A percentile compares a stretch with the other conserved stretches of the same genome.
These are phyloP conservation scores for Cercospora sp. DNA, from an alignment of 2,329 filamentous ascomycete species.

Conservation along the genomic window DNA sequence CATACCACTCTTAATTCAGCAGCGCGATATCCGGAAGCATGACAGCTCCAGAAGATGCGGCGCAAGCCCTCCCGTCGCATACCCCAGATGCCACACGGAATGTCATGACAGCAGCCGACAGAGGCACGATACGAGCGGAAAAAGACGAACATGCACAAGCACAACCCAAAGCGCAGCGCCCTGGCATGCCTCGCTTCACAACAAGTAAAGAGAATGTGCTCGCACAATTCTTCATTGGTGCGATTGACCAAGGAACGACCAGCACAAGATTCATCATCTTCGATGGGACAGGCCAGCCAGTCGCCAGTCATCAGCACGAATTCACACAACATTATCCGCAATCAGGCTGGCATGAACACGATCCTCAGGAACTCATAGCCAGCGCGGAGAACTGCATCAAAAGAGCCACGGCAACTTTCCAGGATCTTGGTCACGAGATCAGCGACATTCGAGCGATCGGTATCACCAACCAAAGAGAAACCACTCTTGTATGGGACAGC, in stretches of 20 bases:
- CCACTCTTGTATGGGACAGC: slow-evolving; percentile 80
- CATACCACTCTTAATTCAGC: background rate
- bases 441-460: slow-evolving; percentile 74
- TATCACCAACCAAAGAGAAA: slow-evolving; percentile 85
- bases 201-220: slow-evolving; percentile 39
- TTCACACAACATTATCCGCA: slow-evolving; percentile 82
- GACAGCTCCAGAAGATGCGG: slow-evolving; percentile 7
- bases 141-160: slow-evolving; percentile 8
- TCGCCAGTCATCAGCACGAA: slow-evolving; percentile 82
- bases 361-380: slow-evolving; percentile 71
- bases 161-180: slow-evolving; percentile 22
- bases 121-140: slow-evolving; percentile 15
- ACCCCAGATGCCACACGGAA: background rate
- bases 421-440: slow-evolving; percentile 64
- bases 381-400: slow-evolving; percentile 80
- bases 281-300: slow-evolving; percentile 71
- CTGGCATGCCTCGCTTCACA: slow-evolving; percentile 36
- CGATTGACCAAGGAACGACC: slow-evolving; percentile 88
- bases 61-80: slow-evolving; percentile 12
- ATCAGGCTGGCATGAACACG: slow-evolving; percentile 89
- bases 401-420: slow-evolving; percentile 69
- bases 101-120: slow-evolving; percentile 20
- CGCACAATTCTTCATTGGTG: slow-evolving; percentile 68
- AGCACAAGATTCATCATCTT: slow-evolving; percentile 90
- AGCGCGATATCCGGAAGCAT: background rate